A percentile compares a stretch with the other conserved stretches of the same genome.
Conservation (phyloP, 352 stramenopile species). For the Phytophthora pistaciae region DNA sequence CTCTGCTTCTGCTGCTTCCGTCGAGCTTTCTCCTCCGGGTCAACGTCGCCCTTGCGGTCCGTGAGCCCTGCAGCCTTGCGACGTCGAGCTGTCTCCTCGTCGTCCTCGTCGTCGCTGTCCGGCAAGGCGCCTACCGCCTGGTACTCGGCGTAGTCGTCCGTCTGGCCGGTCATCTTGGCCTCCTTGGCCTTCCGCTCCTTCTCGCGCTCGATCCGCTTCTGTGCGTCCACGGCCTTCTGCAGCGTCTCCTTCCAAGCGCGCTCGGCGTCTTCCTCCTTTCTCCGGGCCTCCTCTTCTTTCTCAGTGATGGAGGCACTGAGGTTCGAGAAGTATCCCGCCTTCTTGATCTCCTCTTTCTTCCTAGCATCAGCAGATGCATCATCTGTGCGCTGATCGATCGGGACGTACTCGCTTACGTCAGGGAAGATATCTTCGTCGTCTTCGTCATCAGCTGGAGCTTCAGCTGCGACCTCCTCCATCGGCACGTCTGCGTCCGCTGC, state of each 20-base stretch:
- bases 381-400: slow-evolving; percentile 57
- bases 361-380: slow-evolving; percentile 11
- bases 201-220: slow-evolving; percentile 53
- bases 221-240: slow-evolving; percentile 59
- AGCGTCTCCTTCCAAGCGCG: slow-evolving; percentile 68
- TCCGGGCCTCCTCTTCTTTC: slow-evolving; percentile 47
- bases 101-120: slow-evolving; percentile 78
- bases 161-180: slow-evolving; percentile 40
- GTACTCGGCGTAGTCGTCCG: slow-evolving; percentile 75
- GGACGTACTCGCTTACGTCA: slow-evolving; percentile 76
- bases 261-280: slow-evolving; percentile 56
- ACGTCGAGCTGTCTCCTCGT: slow-evolving; percentile 40
- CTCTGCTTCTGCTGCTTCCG: slow-evolving; percentile 75
- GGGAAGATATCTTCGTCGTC: slow-evolving; percentile 79
- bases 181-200: slow-evolving; percentile 48
- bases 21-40: slow-evolving; percentile 41
- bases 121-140: slow-evolving; percentile 41
- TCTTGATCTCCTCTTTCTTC: slow-evolving; percentile 30
- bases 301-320: slow-evolving; percentile 76
- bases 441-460: slow-evolving; percentile 33
- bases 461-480: slow-evolving; percentile 7
- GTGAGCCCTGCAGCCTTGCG: slow-evolving; percentile 41
- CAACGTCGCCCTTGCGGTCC: slow-evolving; percentile 28
- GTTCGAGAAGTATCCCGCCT: slow-evolving; percentile 69
- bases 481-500: slow-evolving; percentile 5